Base-by-base conservation (phyloP, 192 early-diverging fungal genomes). In the Umbelopsis vinacea region DNA sequence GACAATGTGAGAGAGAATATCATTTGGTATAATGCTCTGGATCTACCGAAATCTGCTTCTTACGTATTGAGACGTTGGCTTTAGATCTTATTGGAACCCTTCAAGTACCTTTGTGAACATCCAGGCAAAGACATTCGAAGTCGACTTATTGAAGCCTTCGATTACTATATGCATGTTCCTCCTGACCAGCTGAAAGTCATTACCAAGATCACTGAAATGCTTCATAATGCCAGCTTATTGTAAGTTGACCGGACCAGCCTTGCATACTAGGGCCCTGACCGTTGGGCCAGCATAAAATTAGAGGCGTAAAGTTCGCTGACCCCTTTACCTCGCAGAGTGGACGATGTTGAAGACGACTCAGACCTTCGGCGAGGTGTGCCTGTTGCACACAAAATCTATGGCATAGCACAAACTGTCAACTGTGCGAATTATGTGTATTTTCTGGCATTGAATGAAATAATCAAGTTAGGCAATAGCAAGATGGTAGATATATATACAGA, bases 371-470 rank as follows among this genome's bases (percentile, higher is more conserved):
- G 98, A 71, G 98, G 98, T 1, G 83, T 90, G 47, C 88, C 97
- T 76, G 96, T 95, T 46, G 96, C 98, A 0, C 97, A 99, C 82
- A 94, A 96, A 67, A 94, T 99, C 38, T 99, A 91, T 85, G 98
- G 98, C 11, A 83, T 92, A 19, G 89, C 98, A 9, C 86, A 89
- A 66, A 94, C 95, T 11, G 98, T 99, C 69, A 98, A 98, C 72
- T 96, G 94, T 50, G 97, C 94, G 37, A 98, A 98, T 79, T 98
- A 95, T 70, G 93, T 98, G 46, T 99, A 97, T 75, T 98, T 99
- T 77, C 79, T 96, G 38, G 97, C 96, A 0, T 79, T 98, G 52
- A 77, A 92, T 46, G 93, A 98, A 72, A 73, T 93, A 33, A 70
- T 86, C 22, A 83, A 81, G 60, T 81, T 98, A 66, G 72, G 89